phyloP scores from a whole-genome alignment of 2,329 filamentous ascomycete genomes.

The Xylariaceae sp. region DNA sequence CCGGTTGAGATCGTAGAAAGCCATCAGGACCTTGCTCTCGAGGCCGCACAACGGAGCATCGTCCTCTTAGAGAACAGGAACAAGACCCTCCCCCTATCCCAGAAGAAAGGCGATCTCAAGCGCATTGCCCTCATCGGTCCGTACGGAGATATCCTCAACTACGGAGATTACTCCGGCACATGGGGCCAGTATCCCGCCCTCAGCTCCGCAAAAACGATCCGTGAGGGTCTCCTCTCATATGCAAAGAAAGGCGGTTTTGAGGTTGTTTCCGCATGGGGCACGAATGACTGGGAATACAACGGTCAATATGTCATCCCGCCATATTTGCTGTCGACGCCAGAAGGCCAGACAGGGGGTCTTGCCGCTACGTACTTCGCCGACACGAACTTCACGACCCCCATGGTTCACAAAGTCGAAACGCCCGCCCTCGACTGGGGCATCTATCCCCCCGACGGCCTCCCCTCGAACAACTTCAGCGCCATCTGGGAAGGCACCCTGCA shows the following conservation, averaged over 20 bases:
- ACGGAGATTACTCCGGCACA: conserved; percentile 40
- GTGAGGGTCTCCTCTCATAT: conserved; percentile 34
- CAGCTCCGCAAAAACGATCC: conserved; percentile 35
- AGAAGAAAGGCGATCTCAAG: conserved; percentile 26
- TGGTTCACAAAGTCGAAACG: conserved; percentile 31
- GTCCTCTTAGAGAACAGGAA: conserved; percentile 40
- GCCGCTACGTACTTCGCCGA: conserved; percentile 38
- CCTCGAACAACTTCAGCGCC: conserved; percentile 42
- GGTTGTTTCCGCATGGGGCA: conserved; percentile 39
- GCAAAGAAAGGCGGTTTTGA: conserved; percentile 26
- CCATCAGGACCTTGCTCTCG: conserved; percentile 35
- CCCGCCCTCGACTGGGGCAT: conserved; percentile 41
- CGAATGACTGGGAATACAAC: conserved; percentile 42
- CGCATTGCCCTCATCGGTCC: conserved; percentile 39
- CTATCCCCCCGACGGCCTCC: conserved; percentile 38
- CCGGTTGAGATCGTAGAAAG: conserved; percentile 34
- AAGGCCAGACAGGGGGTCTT: conserved; percentile 36
- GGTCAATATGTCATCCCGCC: conserved; percentile 39
- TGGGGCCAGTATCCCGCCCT: conserved; percentile 38
- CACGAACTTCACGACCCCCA: conserved; percentile 34
- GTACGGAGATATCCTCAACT: conserved; percentile 39
- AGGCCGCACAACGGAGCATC: conserved; percentile 40
- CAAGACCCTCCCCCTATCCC: conserved; percentile 34
- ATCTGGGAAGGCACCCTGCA: conserved; percentile 38
- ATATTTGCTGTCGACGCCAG: conserved; percentile 35